phyloP scores from a whole-genome alignment of 768 basidiomycete genomes.

The Cystofilobasidium macerans region DNA sequence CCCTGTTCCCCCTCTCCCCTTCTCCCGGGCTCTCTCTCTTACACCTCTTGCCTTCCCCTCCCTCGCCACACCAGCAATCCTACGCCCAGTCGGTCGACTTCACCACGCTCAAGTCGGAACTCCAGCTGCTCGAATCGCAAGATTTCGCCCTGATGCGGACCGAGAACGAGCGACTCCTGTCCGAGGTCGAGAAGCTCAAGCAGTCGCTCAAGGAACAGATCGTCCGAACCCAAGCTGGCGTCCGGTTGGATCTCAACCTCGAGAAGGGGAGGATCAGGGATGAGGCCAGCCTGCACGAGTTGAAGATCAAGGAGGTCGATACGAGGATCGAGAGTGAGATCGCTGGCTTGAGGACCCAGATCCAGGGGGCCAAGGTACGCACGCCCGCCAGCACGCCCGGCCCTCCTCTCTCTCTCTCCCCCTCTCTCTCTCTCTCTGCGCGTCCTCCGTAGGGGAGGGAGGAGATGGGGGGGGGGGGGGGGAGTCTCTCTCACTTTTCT shows the following conservation, averaged over 20 bases:
- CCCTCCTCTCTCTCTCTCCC: not conserved
- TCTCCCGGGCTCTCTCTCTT: not conserved
- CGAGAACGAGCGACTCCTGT: constrained; percentile 84
- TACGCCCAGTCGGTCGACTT: constrained; percentile 64
- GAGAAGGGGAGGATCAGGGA: constrained; percentile 87
- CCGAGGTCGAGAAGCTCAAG: constrained; percentile 89
- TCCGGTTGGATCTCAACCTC: constrained; percentile 83
- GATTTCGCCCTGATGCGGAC: constrained; percentile 89
- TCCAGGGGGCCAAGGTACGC: constrained; percentile 15
- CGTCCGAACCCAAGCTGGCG: constrained; percentile 80
- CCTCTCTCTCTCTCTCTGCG: no score
- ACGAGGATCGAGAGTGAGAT: constrained; percentile 95
- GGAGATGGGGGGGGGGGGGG: no score
- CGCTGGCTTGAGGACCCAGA: constrained; percentile 55
- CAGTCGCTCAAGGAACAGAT: constrained; percentile 86
- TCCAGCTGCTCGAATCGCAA: constrained; percentile 93
- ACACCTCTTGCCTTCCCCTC: not conserved
- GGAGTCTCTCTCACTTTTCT: no score
- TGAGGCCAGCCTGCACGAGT: constrained; percentile 77
- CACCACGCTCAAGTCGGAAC: constrained; percentile 87
- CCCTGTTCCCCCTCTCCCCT: no score
- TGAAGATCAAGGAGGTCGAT: constrained; percentile 96
- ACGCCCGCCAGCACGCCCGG: no score
- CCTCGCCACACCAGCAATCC: constrained; percentile 33
- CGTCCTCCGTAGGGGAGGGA: no score